Base-by-base conservation (phyloP, 441 rosid species). In the Cnidoscolus chayamansa region DNA sequence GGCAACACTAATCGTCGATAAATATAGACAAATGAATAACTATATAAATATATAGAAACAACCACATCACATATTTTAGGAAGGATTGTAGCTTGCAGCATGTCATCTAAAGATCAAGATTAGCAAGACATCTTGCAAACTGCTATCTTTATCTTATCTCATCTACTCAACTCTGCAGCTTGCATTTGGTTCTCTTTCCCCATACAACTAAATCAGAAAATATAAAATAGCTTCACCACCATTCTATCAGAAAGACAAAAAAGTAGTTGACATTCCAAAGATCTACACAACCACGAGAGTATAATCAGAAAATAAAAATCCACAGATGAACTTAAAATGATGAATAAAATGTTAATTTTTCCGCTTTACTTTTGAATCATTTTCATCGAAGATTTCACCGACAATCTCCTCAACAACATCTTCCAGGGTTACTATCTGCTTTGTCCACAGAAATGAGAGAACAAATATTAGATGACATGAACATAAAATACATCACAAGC, bases 381-480 rank as follows among this genome's bases (percentile, higher is more conserved):
- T 96, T 86, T 96, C 98, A 68, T 96, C 99, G 63, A 96, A 96
- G 68, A 96, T 93, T 85, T 96, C 98, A 71, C 98, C 98, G 76
- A 96, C 99, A 76, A 96, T 93, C 88, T 96, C 99, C 83, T 96
- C 98, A 62, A 91, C 99, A 68, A 90, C 97, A 63, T 93, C 99
- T 87, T 96, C 99, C 68, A 96, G 84, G 58, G 98, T 91, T 69
- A 87, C 98, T 79, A 96, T 68, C 99, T 96, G 94, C 82, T 74
- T 73, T 82, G 78, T 62, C 68, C 74, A 74, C 13, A 67, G 37
- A 78, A 54, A 45, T 43, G 20, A 69, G 16, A 50, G 17, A 53
- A 47, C 58, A 37, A n/a, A 30, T 30, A 54, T 74, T 19, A 60
- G 17, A 51, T 16, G 32, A 35, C 19, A 45, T 50, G 7, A 61